Conservation (phyloP, 176 grass and related monocot genomes). For the Avena atlantica region DNA sequence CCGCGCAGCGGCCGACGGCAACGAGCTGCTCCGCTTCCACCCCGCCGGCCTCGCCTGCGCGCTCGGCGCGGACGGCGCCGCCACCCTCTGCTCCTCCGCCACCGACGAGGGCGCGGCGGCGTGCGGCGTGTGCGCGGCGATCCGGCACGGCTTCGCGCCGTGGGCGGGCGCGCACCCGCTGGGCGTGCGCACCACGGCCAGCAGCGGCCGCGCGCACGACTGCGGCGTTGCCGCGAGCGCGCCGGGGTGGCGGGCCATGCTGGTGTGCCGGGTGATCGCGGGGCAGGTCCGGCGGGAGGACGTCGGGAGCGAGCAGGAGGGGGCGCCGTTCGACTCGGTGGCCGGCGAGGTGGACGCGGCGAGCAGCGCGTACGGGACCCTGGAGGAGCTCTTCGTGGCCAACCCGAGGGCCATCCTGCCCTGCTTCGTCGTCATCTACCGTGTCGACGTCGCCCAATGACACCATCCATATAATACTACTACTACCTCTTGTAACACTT, state of each 20-base stretch:
- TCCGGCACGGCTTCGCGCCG: constrained; percentile 72
- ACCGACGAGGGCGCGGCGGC: background rate
- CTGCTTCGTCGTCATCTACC: constrained; percentile 95
- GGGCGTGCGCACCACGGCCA: constrained; percentile 78
- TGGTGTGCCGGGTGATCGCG: constrained; percentile 97
- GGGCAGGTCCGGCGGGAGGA: constrained; percentile 56
- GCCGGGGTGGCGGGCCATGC: constrained; percentile 61
- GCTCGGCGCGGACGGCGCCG: constrained; percentile 61
- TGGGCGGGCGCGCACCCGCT: constrained; percentile 48
- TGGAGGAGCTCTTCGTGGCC: constrained; percentile 94
- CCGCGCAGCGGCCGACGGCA: constrained; percentile 82
- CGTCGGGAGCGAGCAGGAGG: background rate
- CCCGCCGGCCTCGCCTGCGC: constrained; percentile 69
- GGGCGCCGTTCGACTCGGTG: constrained; percentile 68
- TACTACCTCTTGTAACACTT: background rate
- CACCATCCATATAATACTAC: background rate
- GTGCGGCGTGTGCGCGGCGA: constrained; percentile 76
- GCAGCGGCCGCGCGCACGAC: constrained; percentile 78
- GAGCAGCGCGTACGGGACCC: constrained; percentile 55
- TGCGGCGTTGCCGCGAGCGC: too few relatives aligned
- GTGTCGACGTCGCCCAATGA: constrained; percentile 25
- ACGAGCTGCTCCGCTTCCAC: constrained; percentile 97
- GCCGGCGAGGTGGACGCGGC: constrained; percentile 53
- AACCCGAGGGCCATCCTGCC: constrained; percentile 94
- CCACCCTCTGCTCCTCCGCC: constrained; percentile 55